Evolutionary conservation across 2,329 filamentous ascomycete genomes (phyloP).

Genomic region (Calonectria leucothoes): DNA sequence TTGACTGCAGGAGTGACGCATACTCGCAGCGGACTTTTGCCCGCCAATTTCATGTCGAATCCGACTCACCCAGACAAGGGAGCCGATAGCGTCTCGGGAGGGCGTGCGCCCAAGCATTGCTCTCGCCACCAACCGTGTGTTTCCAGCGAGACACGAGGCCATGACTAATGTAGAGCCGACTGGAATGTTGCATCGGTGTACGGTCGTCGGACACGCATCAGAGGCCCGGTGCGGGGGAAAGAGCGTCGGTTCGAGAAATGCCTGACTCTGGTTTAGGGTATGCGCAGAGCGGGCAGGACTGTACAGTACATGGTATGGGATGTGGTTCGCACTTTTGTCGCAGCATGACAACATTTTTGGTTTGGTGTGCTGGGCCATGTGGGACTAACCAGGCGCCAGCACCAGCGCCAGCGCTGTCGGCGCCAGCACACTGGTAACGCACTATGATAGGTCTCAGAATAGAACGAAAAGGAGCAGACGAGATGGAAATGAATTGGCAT

Average conservation of each 20-base stretch:
- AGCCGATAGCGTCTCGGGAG: not conserved
- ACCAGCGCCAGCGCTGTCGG: not conserved
- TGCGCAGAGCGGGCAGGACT: not conserved
- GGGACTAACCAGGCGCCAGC: not conserved
- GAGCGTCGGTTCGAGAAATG: not conserved
- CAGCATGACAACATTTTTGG: not conserved
- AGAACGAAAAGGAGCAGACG: not conserved
- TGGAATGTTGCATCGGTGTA: slow-evolving; percentile 39
- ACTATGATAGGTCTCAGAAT: not conserved
- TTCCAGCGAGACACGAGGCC: slow-evolving; percentile 27
- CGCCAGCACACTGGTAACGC: not conserved
- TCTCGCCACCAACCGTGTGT: slow-evolving; percentile 23
- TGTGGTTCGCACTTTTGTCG: not conserved
- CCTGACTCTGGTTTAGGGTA: slow-evolving; percentile 2
- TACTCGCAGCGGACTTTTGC: not conserved
- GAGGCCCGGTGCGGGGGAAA: not conserved
- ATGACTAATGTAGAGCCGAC: slow-evolving; percentile 21
- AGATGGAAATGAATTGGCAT: not conserved
- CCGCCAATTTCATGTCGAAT: not conserved
- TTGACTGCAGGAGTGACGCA: slow-evolving; percentile 15
- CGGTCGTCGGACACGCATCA: not conserved
- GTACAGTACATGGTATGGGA: not conserved
- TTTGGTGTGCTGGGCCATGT: slow-evolving; percentile 4
- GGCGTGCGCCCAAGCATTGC: slow-evolving; percentile 7
- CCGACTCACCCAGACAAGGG: not conserved